Evolutionary conservation across 1,139 yeast species (phyloP), one percentile per base, ranked within the genome.

Genomic region (Lodderomyces metapsilosis): DNA sequence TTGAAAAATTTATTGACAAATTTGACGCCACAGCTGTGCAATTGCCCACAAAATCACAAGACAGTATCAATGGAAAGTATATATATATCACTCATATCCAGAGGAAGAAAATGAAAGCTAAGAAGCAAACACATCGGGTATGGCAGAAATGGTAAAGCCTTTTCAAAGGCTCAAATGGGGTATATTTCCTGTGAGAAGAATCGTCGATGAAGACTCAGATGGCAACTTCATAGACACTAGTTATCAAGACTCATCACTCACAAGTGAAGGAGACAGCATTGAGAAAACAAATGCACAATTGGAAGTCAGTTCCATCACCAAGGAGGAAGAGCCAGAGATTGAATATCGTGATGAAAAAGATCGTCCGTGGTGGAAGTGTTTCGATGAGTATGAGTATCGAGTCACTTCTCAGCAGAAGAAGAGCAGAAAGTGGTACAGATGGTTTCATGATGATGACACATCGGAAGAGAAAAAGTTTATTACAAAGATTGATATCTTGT

Each of bases 321-420:
- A 28, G 32, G 9, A 16, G 5, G 16, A 15, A 12, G 32, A 28
- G n/a, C 20, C 32, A 4, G n/a, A 6, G 3, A 28, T 28, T 13
- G 85, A 80, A 53, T 78, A 74, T 51, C 65, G 84, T 51, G 84
- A 80, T 56, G 88, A 82, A 54, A 76, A 80, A 10, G 67, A 73
- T 46, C 71, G 86, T 38, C 72, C 71, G 40, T 80, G 87, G 85
- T 81, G 75, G 74, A 77, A 73, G 43, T 80, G 71, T 52, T 81
- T 77, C 44, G 80, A 80, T 53, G 85, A 80, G 53, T 78, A 75
- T 50, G 85, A 80, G 52, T 80, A 80, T 53, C 64, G 86, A 43
- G 60, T 69, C 32, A 69, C 64, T 43, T 61, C 61, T 27, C 51
- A 56, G 2, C 53, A 62, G 21, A 64, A 73, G 34, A 45, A 55